These are phyloP conservation scores for Aspergillus sp. DNA, from an alignment of 2,329 filamentous ascomycete genomes.

Conservation along the genomic window DNA sequence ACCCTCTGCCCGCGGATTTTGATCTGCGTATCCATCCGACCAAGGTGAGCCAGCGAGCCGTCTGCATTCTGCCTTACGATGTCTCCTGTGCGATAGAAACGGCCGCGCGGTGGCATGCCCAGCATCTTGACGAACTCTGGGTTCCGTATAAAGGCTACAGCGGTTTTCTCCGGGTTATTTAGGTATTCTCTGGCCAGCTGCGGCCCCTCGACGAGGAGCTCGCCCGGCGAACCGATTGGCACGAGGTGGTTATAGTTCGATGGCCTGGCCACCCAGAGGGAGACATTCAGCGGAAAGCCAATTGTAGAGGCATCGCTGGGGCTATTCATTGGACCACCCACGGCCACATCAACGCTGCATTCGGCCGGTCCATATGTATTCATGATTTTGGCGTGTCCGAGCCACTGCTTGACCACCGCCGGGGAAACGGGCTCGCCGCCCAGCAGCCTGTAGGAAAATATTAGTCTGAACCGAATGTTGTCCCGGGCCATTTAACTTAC, in stretches of 20 bases:
- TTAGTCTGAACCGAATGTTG: too few relatives aligned
- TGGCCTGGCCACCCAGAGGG: background rate
- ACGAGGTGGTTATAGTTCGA: background rate
- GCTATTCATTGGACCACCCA: background rate
- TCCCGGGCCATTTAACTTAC: background rate
- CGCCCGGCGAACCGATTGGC: background rate
- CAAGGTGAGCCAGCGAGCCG: slow-evolving; percentile 2
- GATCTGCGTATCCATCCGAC: slow-evolving; percentile 7
- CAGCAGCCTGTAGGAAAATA: too few relatives aligned
- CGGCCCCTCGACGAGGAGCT: background rate
- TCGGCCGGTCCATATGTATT: background rate
- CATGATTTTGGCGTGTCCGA: background rate
- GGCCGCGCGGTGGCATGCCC: slow-evolving; percentile 40
- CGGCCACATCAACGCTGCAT: background rate
- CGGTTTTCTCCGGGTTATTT: background rate
- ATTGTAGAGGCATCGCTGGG: background rate
- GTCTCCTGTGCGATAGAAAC: slow-evolving; percentile 22
- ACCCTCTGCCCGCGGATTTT: slow-evolving; percentile 9
- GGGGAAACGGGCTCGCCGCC: background rate
- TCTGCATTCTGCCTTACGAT: background rate
- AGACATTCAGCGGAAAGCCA: background rate
- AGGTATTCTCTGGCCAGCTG: background rate
- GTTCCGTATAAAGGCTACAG: slow-evolving; percentile 20
- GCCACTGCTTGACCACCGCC: background rate
- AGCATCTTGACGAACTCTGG: slow-evolving; percentile 7